Percentiles rank a stretch among this genome's conserved stretches.
Evolutionary conservation across 805 yeast genomes (phyloP).

Genomic region (Wickerhamiella bombiphila): DNA sequence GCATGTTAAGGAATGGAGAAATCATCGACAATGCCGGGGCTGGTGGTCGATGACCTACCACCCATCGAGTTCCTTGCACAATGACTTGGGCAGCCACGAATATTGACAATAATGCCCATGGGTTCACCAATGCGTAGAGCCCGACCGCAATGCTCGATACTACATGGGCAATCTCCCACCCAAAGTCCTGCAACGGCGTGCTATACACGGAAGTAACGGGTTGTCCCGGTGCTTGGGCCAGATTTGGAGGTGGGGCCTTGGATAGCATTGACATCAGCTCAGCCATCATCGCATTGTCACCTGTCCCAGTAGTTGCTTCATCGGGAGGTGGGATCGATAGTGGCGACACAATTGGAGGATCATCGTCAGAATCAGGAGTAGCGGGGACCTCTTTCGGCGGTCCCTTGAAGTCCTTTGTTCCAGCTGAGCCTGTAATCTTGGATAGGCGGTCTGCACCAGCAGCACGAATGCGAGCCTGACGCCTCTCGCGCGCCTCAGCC

Average conservation of each 20-base stretch:
- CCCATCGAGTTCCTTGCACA: conserved; percentile 15
- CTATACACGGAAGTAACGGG: background rate
- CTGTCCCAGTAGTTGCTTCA: background rate
- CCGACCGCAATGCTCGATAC: conserved; percentile 14
- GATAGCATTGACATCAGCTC: background rate
- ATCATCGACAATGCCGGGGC: conserved; percentile 15
- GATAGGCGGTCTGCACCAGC: conserved; percentile 21
- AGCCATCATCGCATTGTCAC: background rate
- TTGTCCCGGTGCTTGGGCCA: background rate
- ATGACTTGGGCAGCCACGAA: conserved; percentile 17
- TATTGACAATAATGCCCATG: conserved; percentile 11
- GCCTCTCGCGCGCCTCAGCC: conserved; percentile 21
- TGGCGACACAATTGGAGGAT: conserved; percentile 10
- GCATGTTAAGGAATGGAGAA: conserved; percentile 18
- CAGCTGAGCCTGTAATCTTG: conserved; percentile 20
- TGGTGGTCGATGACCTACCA: conserved; percentile 16
- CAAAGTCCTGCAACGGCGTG: background rate
- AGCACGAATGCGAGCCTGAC: conserved; percentile 22
- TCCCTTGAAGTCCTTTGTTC: conserved; percentile 15
- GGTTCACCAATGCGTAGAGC: conserved; percentile 14
- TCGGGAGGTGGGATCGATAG: conserved; percentile 1
- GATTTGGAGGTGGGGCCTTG: background rate
- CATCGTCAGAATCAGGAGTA: conserved; percentile 6
- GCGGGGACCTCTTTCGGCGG: background rate
- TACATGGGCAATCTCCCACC: conserved; percentile 17